Evolutionary conservation across 2,329 filamentous ascomycete genomes (phyloP), one percentile per base, ranked within the genome.

Genomic region (Aspergillus tubingensis): DNA sequence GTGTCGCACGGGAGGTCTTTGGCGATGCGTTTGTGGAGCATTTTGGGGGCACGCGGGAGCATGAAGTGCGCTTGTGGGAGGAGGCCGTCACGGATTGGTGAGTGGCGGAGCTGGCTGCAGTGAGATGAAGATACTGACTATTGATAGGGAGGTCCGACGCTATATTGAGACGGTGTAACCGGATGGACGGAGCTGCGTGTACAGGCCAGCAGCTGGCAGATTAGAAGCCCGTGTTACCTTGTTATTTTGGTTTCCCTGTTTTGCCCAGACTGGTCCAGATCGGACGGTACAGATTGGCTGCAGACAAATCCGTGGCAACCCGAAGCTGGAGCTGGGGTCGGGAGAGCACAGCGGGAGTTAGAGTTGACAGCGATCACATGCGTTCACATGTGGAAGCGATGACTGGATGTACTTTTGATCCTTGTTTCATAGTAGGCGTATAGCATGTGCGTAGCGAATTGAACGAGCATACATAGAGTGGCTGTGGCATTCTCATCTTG

Each of bases 21-120:
- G 95, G 95, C 0, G 90, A 98, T 74, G 91, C 89, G 8, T 99
- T 99, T 78, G 95, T 99, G 3, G 93, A 98, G 15, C 95, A 98
- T 76, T 99, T 89, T 80, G 91, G 89, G 11, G 95, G 95, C 15
- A 96, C 94, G 17, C 85, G 95, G 65, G 89, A 96, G 75, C 93
- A 99, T 77, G 95, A 99, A 78, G 85, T 95, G 60, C 82, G 91
- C 62, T 78, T 96, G 19, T 99, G 91, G 90, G 93, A 98, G 70
- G 94, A 98, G 76, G 93, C 93, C 2, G 94, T 98, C 5, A 98
- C 95, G 19, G 95, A 98, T 76, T 98, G 94, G 92, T 94, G 83
- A 76, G 90, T 87, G 58, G 56, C 39, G 11, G 32, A 13, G 11
- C 10, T 36, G 32, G 32, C 25, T 48, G n/a, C 23, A 87, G 56